Conservation (phyloP, 345 rosid species). For the Salix purpurea region DNA sequence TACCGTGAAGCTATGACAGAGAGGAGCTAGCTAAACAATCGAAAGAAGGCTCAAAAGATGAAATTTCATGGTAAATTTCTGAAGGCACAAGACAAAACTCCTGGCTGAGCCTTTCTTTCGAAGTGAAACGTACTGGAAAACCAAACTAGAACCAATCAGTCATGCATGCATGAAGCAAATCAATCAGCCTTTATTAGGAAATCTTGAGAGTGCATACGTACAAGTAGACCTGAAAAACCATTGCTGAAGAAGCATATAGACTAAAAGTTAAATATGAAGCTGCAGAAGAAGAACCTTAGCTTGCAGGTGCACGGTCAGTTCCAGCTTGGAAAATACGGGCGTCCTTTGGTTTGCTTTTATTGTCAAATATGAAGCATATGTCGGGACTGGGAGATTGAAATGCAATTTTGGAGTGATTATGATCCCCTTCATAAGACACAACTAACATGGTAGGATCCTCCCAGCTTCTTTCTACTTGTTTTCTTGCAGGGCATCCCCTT, state of each 20-base stretch:
- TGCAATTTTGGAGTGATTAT: constrained; percentile 20
- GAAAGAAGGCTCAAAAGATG: not conserved
- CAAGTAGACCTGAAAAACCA: not conserved
- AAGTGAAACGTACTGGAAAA: not conserved
- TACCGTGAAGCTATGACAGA: not conserved
- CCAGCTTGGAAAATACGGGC: too few species aligned
- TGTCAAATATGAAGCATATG: not conserved
- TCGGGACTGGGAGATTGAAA: constrained; percentile 4
- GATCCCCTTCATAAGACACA: constrained; percentile 41
- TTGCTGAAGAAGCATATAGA: not conserved
- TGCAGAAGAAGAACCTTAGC: not conserved
- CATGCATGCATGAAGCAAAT: not conserved
- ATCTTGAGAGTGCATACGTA: not conserved
- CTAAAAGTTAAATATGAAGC: not conserved
- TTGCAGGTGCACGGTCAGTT: not conserved
- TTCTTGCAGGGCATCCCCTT: constrained; percentile 38
- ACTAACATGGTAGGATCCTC: constrained; percentile 36
- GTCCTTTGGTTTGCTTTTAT: not conserved
- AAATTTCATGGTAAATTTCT: not conserved
- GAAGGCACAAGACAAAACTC: not conserved
- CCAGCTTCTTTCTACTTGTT: constrained; percentile 34
- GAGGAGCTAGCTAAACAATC: not conserved
- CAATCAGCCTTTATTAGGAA: not conserved
- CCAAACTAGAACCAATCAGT: not conserved
- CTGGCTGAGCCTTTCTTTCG: not conserved